Conservation (phyloP, 768 basidiomycete genomes). For the Lactifluus pinguis region DNA sequence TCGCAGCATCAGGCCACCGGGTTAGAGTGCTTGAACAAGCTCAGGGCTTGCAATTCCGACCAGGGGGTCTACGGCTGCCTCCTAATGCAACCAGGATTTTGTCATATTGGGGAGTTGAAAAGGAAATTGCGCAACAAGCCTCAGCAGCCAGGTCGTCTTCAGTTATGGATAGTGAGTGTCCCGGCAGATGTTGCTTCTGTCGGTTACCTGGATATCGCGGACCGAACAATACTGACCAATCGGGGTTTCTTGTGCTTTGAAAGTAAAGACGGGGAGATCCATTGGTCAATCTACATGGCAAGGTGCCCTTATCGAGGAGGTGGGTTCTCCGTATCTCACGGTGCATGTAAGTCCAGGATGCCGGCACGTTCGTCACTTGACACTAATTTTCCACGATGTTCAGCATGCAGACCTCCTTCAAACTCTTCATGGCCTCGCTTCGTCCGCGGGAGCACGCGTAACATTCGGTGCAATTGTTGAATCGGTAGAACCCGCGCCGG, state of each 20-base stretch:
- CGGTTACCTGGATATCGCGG: too few species aligned
- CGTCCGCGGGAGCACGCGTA: constrained; percentile 14
- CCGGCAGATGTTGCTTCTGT: not conserved
- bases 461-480: constrained; percentile 9
- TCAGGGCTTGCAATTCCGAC: not conserved
- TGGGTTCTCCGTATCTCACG: constrained; percentile 14
- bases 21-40: constrained; percentile 16
- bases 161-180: constrained; percentile 15
- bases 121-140: constrained; percentile 9
- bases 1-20: constrained; percentile 16
- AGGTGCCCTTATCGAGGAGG: constrained; percentile 12
- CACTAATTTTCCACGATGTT: constrained; percentile 3
- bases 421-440: constrained; percentile 10
- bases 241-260: not conserved
- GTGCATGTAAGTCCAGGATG: constrained; percentile 11
- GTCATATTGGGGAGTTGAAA: constrained; percentile 16
- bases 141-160: constrained; percentile 1
- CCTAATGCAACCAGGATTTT: constrained; percentile 17
- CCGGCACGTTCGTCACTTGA: not conserved
- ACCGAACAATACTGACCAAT: not conserved
- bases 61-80: constrained; percentile 15
- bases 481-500: constrained; percentile 11
- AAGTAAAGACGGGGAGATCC: constrained; percentile 16
- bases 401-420: constrained; percentile 17
- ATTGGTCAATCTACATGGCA: constrained; percentile 14